phyloP scores from a whole-genome alignment of 495 filamentous ascomycete genomes.

The Penicillium riverlandense region DNA sequence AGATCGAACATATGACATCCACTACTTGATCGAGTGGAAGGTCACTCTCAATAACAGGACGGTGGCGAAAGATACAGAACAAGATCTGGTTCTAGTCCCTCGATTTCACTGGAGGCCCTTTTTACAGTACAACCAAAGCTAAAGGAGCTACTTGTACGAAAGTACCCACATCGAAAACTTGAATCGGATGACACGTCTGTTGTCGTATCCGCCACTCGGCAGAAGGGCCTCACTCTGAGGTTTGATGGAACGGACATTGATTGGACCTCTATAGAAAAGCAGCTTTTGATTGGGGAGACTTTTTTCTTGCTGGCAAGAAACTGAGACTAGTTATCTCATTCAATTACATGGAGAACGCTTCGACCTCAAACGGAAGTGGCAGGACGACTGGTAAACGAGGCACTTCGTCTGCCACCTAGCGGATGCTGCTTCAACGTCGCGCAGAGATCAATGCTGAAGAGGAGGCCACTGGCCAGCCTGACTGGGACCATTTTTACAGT shows the following conservation, averaged over 20 bases:
- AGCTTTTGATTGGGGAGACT: conserved; percentile 5
- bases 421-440: too few relatives aligned
- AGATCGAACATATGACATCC: conserved; percentile 5
- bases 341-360: conserved; percentile 5
- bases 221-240: conserved; percentile 5
- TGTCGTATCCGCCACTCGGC: conserved; percentile 6
- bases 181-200: conserved; percentile 10
- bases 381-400: conserved; percentile 5
- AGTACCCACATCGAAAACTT: conserved; percentile 6
- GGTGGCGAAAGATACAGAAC: conserved; percentile 28
- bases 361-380: not conserved
- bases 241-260: conserved; percentile 8
- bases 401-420: not conserved
- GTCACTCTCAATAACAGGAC: conserved; percentile 24
- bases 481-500: too few relatives aligned
- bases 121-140: conserved; percentile 7
- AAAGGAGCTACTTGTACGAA: conserved; percentile 4
- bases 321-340: conserved; percentile 8
- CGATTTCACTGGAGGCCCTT: conserved; percentile 6
- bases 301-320: conserved; percentile 12
- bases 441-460: too few relatives aligned
- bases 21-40: conserved; percentile 32
- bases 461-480: too few relatives aligned
- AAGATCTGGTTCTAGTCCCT: conserved; percentile 23
- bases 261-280: conserved; percentile 9